Base-by-base conservation (phyloP, 139 green algal genomes). In the Gonium pectorale region DNA sequence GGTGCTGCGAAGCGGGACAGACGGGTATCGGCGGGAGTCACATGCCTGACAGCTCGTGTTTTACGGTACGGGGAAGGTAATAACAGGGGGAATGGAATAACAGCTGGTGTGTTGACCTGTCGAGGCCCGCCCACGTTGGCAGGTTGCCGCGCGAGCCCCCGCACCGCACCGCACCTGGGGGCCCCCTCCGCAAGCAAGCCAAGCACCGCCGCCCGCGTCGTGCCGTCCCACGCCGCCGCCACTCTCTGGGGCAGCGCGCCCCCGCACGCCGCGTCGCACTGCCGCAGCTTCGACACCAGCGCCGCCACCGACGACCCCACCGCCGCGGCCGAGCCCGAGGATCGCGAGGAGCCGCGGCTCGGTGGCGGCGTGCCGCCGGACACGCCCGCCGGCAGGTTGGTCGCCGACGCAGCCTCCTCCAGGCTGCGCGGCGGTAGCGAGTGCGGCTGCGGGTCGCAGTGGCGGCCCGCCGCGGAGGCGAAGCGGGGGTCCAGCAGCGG, bases 401-500 rank as follows among this genome's bases (percentile, higher is more conserved):
- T 37, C 64, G 71, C 41, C 33, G 63, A 43, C 43, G 78, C 63
- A 44, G 78, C 78, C 33, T 73, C 78, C 3, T 7, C 62, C 13
- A 38, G 44, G 44, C 15, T n/a, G 1, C 49, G 62, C 5, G 52
- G 37, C 77, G 41, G 62, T 31, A 71, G 38, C 11, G 27, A 40
- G n/a, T 51, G 46, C 59, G 51, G 59, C 38, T 63, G 72, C 56
- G 38, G 49, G 26, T 26, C 52, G 62, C 62, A 71, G 63, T 74
- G 73, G 37, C 49, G 35, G 24, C 15, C 52, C 2, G 21, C 8
- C 8, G 43, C 38, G 56, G 11, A 13, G 41, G n/a, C 33, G 71
- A 89, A 92, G 7, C 72, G 68, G 22, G 85, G 80, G 72, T 94
- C 89, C 27, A 94, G 79, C 17, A 93, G 35, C 3, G 91, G 91